Conservation (phyloP, 2,329 filamentous ascomycete species). For the Fusarium clavum region DNA sequence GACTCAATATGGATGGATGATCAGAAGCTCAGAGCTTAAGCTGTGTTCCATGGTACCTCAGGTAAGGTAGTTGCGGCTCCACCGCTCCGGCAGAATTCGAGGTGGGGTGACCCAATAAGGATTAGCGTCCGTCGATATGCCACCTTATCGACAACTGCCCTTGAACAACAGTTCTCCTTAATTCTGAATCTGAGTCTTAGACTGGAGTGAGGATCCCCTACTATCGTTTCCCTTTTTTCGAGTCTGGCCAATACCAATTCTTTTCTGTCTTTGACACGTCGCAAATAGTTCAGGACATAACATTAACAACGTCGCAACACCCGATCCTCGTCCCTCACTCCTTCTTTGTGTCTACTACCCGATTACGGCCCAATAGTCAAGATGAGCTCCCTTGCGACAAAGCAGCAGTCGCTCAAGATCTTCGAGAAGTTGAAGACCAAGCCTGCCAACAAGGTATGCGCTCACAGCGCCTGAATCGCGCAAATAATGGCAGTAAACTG, state of each 20-base stretch:
- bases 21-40: constrained; percentile 11
- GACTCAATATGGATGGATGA: neutral
- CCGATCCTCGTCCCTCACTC: neutral
- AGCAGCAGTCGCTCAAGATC: constrained; percentile 95
- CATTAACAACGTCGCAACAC: constrained; percentile 7
- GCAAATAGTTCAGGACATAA: constrained; percentile 7
- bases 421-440: constrained; percentile 98
- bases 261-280: constrained; percentile 38
- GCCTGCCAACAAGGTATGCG: constrained; percentile 87
- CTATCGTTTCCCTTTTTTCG: constrained; percentile 27
- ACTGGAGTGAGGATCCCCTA: constrained; percentile 1
- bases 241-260: constrained; percentile 35
- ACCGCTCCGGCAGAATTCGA: constrained; percentile 55
- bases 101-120: constrained; percentile 47
- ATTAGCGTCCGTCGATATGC: constrained; percentile 55
- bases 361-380: constrained; percentile 51
- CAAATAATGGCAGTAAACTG: constrained; percentile 6
- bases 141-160: constrained; percentile 54
- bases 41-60: neutral
- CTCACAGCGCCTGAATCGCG: neutral
- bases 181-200: constrained; percentile 41
- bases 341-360: constrained; percentile 17
- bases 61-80: constrained; percentile 29
- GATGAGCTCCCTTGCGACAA: constrained; percentile 80
- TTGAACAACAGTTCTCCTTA: constrained; percentile 51